Conservation (phyloP, 169 alveolate genomes). For the Amoebophrya sp. region DNA sequence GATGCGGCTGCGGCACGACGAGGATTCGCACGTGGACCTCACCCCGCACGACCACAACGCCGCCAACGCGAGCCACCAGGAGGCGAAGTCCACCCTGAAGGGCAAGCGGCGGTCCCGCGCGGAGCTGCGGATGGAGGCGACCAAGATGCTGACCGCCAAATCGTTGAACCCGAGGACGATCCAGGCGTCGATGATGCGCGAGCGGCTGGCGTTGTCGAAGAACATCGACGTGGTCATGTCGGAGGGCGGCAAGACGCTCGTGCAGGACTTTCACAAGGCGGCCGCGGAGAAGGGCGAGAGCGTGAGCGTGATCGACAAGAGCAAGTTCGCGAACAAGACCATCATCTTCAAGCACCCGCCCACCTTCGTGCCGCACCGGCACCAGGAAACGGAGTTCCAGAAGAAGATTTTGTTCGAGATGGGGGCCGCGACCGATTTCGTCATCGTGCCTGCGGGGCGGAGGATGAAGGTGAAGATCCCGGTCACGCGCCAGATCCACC, state of each 20-base stretch:
- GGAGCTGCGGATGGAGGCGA: background rate
- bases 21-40: background rate
- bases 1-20: background rate
- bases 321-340: too few species aligned
- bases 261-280: background rate
- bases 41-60: background rate
- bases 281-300: background rate
- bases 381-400: background rate
- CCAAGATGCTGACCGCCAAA: background rate
- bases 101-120: background rate
- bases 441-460: background rate
- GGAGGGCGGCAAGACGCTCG: background rate
- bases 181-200: background rate
- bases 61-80: background rate
- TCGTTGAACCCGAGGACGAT: background rate
- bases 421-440: constrained; percentile 17
- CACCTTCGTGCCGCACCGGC: constrained; percentile 1
- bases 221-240: background rate
- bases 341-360: background rate
- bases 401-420: background rate
- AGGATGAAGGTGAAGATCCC: background rate
- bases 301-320: background rate
- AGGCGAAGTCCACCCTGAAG: background rate
- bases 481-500: background rate
- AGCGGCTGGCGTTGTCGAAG: background rate